These are phyloP conservation scores for Botrytis sinoallii DNA, from an alignment of 2,329 filamentous ascomycete species.

Conservation along the genomic window DNA sequence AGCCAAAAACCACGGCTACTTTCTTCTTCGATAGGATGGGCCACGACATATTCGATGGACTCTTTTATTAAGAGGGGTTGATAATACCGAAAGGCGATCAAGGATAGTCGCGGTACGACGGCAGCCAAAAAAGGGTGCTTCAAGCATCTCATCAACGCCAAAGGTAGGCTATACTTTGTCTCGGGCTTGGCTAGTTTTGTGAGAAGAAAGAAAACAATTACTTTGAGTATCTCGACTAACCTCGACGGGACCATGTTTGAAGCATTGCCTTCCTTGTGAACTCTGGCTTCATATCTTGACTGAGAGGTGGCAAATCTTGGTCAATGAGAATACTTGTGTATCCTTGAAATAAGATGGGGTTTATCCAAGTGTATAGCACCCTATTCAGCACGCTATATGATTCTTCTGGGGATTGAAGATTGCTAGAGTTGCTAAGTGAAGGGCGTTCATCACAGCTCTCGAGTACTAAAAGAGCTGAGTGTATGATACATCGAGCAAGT, in stretches of 20 bases:
- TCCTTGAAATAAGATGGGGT: slow-evolving; percentile 26
- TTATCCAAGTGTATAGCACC: slow-evolving; percentile 31
- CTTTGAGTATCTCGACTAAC: slow-evolving; percentile 15
- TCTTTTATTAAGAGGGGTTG: slow-evolving; percentile 43
- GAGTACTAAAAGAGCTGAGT: slow-evolving; percentile 22
- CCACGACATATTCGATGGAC: slow-evolving; percentile 38
- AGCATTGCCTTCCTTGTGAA: slow-evolving; percentile 23
- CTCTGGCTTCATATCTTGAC: slow-evolving; percentile 23
- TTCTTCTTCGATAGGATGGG: slow-evolving; percentile 1
- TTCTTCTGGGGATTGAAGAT: slow-evolving; percentile 25
- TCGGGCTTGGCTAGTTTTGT: slow-evolving; percentile 26
- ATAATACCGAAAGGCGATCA: slow-evolving; percentile 42
- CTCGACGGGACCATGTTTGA: slow-evolving; percentile 24
- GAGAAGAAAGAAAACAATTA: neutral
- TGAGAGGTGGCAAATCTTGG: slow-evolving; percentile 26
- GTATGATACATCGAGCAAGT: neutral
- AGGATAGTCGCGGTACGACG: slow-evolving; percentile 40
- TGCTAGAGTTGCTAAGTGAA: neutral
- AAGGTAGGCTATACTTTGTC: slow-evolving; percentile 35
- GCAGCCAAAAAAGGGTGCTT: slow-evolving; percentile 35
- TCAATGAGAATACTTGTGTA: slow-evolving; percentile 25
- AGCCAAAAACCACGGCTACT: slow-evolving; percentile 14
- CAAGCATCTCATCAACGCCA: slow-evolving; percentile 37
- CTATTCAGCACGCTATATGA: slow-evolving; percentile 20
- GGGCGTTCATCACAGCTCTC: slow-evolving; percentile 20